Evolutionary conservation across 2,329 filamentous ascomycete species (phyloP), one percentile per base, ranked within the genome.

Genomic region (Fusarium nurragi): DNA sequence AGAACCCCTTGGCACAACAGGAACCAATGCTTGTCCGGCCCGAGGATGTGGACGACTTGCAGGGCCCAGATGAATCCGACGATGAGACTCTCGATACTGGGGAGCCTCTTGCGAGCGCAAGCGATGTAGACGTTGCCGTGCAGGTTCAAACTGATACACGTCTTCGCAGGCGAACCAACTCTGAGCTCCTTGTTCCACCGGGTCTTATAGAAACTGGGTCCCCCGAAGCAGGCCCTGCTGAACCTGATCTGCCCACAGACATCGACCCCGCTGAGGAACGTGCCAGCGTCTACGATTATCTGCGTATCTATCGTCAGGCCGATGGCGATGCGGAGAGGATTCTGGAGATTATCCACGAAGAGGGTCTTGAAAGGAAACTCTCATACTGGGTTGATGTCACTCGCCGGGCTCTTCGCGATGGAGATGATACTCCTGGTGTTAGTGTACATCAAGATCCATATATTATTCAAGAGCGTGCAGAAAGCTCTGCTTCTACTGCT

Each of bases 271-370:
- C 43, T 6, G 68, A 55, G 23, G 66, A 72, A 28, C 65, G 65
- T 43, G 67, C 70, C 12, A 74, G 68, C 14, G 67, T 77, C 9
- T 65, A 72, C 32, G 74, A 77, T n/a, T 78, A 76, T 53, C 78
- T 84, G 66, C 81, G 79, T 53, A 88, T 86, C 34, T 89, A 87
- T 75, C 80, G 82, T 38, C 84, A 85, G 53, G 87, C 87, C 2
- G 81, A 82, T 39, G 88, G 88, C 6, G 83, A 90, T 66, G 82
- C 83, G 0, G 80, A 84, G 32, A 82, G 81, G 57, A 86, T 91
- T 23, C 66, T 89, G 4, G 78, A 81, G 37, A 86, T 91, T 21
- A 87, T 90, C 28, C 82, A 84, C 36, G 82, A 86, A 34, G 87
- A 90, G 67, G 81, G 84, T 6, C 80, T 86, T 3, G 80, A 85